phyloP scores from a whole-genome alignment of 2,329 filamentous ascomycete genomes.

The Dactylonectria estremocensis region DNA sequence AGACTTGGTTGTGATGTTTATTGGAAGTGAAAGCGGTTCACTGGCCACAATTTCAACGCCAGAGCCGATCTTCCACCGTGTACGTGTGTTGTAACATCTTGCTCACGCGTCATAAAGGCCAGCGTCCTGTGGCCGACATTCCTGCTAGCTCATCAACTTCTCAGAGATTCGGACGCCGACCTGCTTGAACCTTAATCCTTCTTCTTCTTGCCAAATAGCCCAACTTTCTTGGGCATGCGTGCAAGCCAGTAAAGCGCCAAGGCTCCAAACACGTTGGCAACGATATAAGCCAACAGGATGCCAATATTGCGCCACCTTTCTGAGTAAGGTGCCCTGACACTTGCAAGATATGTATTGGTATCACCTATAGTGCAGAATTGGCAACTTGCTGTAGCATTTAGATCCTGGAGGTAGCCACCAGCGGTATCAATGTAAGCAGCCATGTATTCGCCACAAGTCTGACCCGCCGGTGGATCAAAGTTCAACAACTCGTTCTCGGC shows the following conservation, averaged over 20 bases:
- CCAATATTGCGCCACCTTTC: constrained; percentile 80
- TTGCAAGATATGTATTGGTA: constrained; percentile 67
- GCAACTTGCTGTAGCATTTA: constrained; percentile 68
- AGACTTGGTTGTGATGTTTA: neutral
- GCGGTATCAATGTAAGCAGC: constrained; percentile 60
- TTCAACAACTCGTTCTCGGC: constrained; percentile 77
- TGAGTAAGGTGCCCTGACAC: constrained; percentile 66
- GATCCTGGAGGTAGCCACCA: constrained; percentile 71
- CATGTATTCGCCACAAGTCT: constrained; percentile 75
- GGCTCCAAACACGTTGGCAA: constrained; percentile 71
- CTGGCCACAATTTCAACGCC: neutral
- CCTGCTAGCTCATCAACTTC: neutral
- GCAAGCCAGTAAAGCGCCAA: constrained; percentile 70
- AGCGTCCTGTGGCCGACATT: neutral
- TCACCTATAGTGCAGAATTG: constrained; percentile 67
- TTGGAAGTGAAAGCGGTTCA: neutral
- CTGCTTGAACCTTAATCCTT: constrained; percentile 3
- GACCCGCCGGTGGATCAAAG: constrained; percentile 72
- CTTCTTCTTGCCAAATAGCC: constrained; percentile 39
- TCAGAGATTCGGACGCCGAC: neutral
- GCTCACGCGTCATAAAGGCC: neutral
- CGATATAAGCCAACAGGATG: constrained; percentile 71
- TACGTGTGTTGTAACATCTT: neutral
- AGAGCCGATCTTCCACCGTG: neutral
- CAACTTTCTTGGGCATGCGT: constrained; percentile 62